Evolutionary conservation across 768 basidiomycete species (phyloP).

Genomic region (Russula brevipes): DNA sequence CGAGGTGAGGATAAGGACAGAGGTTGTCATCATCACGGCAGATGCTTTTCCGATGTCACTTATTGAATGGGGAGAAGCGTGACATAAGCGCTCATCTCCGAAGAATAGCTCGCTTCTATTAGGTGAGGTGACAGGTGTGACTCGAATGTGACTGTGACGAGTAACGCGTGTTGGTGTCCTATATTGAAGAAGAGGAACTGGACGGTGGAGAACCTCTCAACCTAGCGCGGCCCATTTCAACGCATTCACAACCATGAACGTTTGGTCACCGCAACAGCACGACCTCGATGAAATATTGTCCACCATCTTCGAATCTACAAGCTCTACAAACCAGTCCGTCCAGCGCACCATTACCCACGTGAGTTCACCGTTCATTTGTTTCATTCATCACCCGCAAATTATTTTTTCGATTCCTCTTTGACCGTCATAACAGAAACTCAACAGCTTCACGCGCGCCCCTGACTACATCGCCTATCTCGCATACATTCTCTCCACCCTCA

Average conservation of each 20-base stretch:
- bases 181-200: constrained; percentile 19
- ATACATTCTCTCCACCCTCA: constrained; percentile 79
- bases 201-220: constrained; percentile 19
- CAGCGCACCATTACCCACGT: constrained; percentile 85
- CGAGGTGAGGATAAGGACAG: not conserved
- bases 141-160: constrained; percentile 5
- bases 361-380: constrained; percentile 29
- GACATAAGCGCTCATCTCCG: constrained; percentile 9
- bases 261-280: constrained; percentile 80
- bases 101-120: not conserved
- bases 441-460: constrained; percentile 78
- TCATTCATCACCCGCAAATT: constrained; percentile 25
- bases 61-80: constrained; percentile 5
- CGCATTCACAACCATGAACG: constrained; percentile 38
- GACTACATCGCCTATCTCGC: constrained; percentile 96
- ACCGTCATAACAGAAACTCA: constrained; percentile 60
- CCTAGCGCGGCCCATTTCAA: constrained; percentile 16
- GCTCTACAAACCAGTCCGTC: constrained; percentile 58
- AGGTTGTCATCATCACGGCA: not conserved
- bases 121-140: constrained; percentile 3
- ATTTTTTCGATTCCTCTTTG: constrained; percentile 19
- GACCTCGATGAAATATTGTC: constrained; percentile 89
- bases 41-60: not conserved
- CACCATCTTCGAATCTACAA: constrained; percentile 88
- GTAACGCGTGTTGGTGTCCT: constrained; percentile 21